These are phyloP conservation scores for Chaetomium fimeti DNA, from an alignment of 495 filamentous ascomycete genomes.

Conservation along the genomic window DNA sequence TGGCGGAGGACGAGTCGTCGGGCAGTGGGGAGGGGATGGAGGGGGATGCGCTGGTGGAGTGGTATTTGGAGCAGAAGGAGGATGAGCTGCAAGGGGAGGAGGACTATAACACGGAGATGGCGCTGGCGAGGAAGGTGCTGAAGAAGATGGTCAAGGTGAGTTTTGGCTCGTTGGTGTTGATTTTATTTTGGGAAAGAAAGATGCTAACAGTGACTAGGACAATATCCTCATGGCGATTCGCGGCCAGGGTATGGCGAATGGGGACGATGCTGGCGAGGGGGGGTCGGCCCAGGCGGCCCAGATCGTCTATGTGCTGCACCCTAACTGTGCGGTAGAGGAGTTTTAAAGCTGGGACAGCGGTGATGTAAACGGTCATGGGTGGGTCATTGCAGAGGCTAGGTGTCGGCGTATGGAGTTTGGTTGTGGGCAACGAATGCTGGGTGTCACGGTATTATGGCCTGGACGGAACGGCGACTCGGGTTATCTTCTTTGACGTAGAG, in stretches of 20 bases:
- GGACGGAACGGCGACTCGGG: no score
- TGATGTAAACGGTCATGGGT: neutral
- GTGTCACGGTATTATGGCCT: no score
- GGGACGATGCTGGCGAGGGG: slow-evolving; percentile 51
- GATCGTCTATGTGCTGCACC: slow-evolving; percentile 87
- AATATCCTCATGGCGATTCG: slow-evolving; percentile 89
- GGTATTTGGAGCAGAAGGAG: slow-evolving; percentile 95
- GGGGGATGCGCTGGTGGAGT: slow-evolving; percentile 77
- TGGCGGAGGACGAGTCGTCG: slow-evolving; percentile 71
- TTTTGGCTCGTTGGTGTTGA: neutral
- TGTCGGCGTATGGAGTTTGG: slow-evolving; percentile 11
- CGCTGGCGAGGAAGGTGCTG: slow-evolving; percentile 79
- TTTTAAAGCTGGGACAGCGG: slow-evolving; percentile 10
- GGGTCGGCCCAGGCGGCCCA: slow-evolving; percentile 46
- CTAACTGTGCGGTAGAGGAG: slow-evolving; percentile 82
- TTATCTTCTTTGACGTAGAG: no score
- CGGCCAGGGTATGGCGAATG: slow-evolving; percentile 73
- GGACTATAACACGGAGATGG: slow-evolving; percentile 72
- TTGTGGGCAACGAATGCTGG: neutral
- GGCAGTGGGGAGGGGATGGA: slow-evolving; percentile 82
- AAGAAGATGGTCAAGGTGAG: slow-evolving; percentile 95
- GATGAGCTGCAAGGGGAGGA: slow-evolving; percentile 76
- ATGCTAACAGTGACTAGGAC: slow-evolving; percentile 57
- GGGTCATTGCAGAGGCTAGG: slow-evolving; percentile 3
- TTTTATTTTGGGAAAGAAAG: neutral